Evolutionary conservation across 73 alveolate genomes (phyloP), one percentile per base, ranked within the genome.

Genomic region (Paramecium tetraurelia): DNA sequence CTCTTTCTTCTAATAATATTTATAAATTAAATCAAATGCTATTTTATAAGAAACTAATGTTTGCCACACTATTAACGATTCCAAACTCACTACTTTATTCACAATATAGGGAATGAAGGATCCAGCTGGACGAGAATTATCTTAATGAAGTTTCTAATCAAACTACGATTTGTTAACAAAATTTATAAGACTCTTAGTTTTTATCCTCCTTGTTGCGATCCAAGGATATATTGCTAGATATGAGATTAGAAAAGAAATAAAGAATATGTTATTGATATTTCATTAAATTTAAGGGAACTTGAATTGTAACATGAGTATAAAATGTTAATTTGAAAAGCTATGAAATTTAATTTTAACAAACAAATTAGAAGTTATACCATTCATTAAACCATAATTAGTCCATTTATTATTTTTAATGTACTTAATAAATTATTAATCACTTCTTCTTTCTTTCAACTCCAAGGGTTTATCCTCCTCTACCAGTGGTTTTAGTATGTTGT

Each of bases 401-500:
- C 84, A 63, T 63, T 31, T 63, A 63, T 29, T 63, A 53, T 63
- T 63, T 63, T 63, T 63, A 63, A 63, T 63, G 84, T 63, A 63
- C 84, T 63, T 63, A 31, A 63, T 63, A 63, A 63, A 63, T 63
- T 31, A 63, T 76, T 75, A 43, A 84, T 89, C 94, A 83, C 95
- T 95, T 95, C 97, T 97, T 97, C 98, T 97, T 98, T 96, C 98
- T 98, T 93, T 96, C 95, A 92, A 98, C 99, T 88, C 99, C 99
- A 85, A 97, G 96, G 86, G 99, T 97, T 90, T 98, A 96, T 86
- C 99, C 99, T 96, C 98, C 97, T 95, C 99, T 98, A 36, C 99
- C 99, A 72, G 99, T 98, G 80, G 99, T 97, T 97, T 96, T 95
- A 93, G 99, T 98, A 96, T 98, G 99, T 95, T 98, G 99, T 71